phyloP scores from a whole-genome alignment of 2,329 filamentous ascomycete genomes.

The Phoma sp. region DNA sequence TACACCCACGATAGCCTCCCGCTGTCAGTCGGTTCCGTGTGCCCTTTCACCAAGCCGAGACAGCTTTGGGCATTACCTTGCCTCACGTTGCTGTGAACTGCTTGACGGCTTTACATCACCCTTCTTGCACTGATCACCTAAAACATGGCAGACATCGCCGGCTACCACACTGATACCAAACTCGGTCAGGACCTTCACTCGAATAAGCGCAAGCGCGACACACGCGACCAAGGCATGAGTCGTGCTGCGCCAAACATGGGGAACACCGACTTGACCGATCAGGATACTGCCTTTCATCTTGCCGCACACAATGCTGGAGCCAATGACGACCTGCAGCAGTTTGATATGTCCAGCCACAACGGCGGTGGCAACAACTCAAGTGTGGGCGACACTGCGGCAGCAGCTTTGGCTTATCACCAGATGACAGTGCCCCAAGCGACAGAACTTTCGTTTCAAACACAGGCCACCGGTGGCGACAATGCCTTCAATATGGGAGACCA shows the following conservation, averaged over 20 bases:
- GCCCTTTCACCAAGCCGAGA: neutral
- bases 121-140: slow-evolving; percentile 5
- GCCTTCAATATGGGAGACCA: slow-evolving; percentile 54
- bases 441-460: slow-evolving; percentile 58
- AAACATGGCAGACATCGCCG: slow-evolving; percentile 48
- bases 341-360: slow-evolving; percentile 56
- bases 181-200: slow-evolving; percentile 40
- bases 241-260: slow-evolving; percentile 45
- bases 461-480: slow-evolving; percentile 51
- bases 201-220: slow-evolving; percentile 56
- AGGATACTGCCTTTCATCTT: slow-evolving; percentile 48
- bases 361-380: slow-evolving; percentile 57
- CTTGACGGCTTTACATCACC: neutral
- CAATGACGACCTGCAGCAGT: slow-evolving; percentile 51
- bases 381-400: slow-evolving; percentile 65
- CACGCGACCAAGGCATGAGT: slow-evolving; percentile 50
- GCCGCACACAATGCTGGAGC: slow-evolving; percentile 50
- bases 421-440: slow-evolving; percentile 64
- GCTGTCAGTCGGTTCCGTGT: slow-evolving; percentile 20
- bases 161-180: slow-evolving; percentile 46
- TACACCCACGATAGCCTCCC: slow-evolving; percentile 22
- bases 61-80: neutral
- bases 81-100: neutral
- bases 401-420: slow-evolving; percentile 59
- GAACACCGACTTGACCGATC: slow-evolving; percentile 45